phyloP scores from a whole-genome alignment of 2,329 filamentous ascomycete genomes.

The Chaetomium strumarium region DNA sequence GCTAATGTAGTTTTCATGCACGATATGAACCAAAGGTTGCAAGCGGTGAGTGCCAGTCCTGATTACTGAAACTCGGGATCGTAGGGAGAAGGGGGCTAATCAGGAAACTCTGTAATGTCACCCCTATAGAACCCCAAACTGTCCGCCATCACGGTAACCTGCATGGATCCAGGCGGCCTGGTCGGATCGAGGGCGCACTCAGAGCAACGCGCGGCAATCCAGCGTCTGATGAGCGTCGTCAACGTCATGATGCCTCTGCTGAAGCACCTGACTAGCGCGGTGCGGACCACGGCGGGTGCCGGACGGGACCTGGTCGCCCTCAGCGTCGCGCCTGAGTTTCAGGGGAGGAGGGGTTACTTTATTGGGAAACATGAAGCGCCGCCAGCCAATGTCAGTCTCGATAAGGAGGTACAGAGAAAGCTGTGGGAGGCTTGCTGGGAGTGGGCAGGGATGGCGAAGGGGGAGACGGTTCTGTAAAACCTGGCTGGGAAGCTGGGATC shows the following conservation, averaged over 20 bases:
- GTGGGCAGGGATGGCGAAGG: background rate
- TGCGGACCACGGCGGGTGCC: background rate
- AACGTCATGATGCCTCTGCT: background rate
- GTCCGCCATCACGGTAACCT: background rate
- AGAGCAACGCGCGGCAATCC: background rate
- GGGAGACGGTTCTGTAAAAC: background rate
- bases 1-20: background rate
- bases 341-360: background rate
- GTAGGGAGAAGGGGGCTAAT: too few species aligned
- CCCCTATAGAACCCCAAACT: background rate
- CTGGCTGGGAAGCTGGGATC: too few species aligned
- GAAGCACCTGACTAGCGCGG: background rate
- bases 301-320: background rate
- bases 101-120: too few species aligned
- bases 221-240: background rate
- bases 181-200: background rate
- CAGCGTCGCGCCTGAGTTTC: background rate
- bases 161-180: background rate
- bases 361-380: background rate
- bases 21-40: background rate
- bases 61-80: too few species aligned
- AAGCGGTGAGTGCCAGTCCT: background rate
- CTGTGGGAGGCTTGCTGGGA: background rate
- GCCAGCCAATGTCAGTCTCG: background rate
- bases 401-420: background rate